Evolutionary conservation across 2,329 filamentous ascomycete species (phyloP).

Genomic region (Ophiostoma sp.): DNA sequence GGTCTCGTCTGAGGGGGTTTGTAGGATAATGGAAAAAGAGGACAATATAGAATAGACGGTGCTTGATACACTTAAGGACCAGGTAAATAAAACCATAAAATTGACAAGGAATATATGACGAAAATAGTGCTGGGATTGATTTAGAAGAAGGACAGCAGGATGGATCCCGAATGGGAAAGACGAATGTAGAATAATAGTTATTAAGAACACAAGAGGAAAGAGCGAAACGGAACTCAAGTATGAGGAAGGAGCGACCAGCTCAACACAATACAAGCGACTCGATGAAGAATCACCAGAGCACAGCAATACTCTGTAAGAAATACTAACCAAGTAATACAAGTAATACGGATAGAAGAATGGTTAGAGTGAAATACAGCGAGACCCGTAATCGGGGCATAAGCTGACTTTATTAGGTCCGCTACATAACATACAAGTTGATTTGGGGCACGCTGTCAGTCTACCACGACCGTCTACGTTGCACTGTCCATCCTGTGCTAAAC

Average conservation of each 20-base stretch:
- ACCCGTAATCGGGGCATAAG: constrained; percentile 11
- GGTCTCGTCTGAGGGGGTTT: background rate
- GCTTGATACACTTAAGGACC: background rate
- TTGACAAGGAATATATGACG: background rate
- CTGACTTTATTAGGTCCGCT: background rate
- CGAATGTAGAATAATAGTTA: too few species aligned
- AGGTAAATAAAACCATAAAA: background rate
- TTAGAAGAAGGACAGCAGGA: background rate
- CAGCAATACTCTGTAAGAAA: background rate
- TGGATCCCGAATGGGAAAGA: background rate
- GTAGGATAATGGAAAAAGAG: background rate
- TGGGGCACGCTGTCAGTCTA: background rate
- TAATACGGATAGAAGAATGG: background rate
- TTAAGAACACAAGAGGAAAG: background rate
- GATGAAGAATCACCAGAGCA: background rate
- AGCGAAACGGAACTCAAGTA: background rate
- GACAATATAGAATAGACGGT: background rate
- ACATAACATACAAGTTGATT: background rate
- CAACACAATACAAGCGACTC: background rate
- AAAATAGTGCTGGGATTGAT: background rate
- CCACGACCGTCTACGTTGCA: background rate
- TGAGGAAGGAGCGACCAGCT: background rate
- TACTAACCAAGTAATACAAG: background rate
- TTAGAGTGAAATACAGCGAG: background rate
- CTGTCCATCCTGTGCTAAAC: background rate